Evolutionary conservation across 2,329 filamentous ascomycete species (phyloP).

Genomic region (Colletotrichum trifolii): DNA sequence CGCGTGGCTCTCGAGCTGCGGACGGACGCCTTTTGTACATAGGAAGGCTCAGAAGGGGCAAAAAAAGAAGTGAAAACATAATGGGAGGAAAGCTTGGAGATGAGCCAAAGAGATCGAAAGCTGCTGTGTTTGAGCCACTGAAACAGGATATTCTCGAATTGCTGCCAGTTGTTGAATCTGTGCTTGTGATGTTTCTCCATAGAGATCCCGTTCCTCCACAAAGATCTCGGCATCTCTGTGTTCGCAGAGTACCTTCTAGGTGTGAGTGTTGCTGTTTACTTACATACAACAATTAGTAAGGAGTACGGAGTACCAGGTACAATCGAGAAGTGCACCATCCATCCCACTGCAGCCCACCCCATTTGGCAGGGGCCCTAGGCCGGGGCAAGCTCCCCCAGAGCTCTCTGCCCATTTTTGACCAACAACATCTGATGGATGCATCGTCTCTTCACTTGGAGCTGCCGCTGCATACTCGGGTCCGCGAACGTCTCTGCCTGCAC

Average conservation of each 20-base stretch:
- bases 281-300: no score
- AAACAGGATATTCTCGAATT: constrained; percentile 5
- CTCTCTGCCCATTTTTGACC: constrained; percentile 32
- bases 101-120: constrained; percentile 19
- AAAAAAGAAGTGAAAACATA: constrained; percentile 31
- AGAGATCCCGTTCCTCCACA: no score
- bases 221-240: no score
- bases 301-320: constrained; percentile 5
- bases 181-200: no score
- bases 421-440: constrained; percentile 23
- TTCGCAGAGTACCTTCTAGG: no score
- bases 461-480: background rate
- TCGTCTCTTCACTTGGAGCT: background rate
- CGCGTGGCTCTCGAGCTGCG: constrained; percentile 9
- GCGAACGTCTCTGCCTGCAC: background rate
- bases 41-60: constrained; percentile 13
- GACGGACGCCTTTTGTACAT: constrained; percentile 31
- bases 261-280: no score
- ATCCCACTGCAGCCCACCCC: no score
- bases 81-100: constrained; percentile 30
- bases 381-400: constrained; percentile 31
- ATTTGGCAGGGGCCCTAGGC: background rate
- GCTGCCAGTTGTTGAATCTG: background rate
- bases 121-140: constrained; percentile 21
- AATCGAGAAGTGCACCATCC: background rate